Percentiles rank a stretch among this genome's conserved stretches.
These are phyloP conservation scores for Auriscalpium microsporum DNA, from an alignment of 768 basidiomycete genomes.

Conservation along the genomic window DNA sequence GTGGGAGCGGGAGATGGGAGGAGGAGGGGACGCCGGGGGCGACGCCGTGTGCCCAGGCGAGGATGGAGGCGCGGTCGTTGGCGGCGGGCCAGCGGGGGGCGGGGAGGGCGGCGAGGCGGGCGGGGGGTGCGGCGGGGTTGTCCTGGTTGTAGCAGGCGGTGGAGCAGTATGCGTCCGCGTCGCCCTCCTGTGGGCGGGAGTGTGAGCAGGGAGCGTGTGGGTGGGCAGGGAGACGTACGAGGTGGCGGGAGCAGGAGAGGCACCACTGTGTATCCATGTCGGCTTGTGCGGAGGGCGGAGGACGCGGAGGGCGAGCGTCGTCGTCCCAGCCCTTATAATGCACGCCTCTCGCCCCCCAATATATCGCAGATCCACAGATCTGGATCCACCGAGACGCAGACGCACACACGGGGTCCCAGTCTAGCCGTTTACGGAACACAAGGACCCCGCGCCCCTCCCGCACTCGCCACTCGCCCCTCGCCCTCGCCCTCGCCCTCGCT, in stretches of 20 bases:
- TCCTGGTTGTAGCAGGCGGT: conserved; percentile 31
- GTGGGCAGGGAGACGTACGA: conserved; percentile 34
- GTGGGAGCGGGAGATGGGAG: conserved; percentile 15
- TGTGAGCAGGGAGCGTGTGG: conserved; percentile 17
- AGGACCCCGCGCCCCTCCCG: not conserved
- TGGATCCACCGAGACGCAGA: not conserved
- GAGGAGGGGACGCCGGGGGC: conserved; percentile 11
- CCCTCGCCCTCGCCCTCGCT: no score
- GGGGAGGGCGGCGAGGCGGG: conserved; percentile 3
- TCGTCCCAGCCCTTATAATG: no score
- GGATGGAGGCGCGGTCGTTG: conserved; percentile 35
- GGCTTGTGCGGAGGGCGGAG: conserved; percentile 7
- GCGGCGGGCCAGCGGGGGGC: conserved; percentile 18
- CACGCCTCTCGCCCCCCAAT: not conserved
- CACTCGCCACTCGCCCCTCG: no score
- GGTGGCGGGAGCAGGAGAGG: conserved; percentile 50
- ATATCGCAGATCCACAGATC: not conserved
- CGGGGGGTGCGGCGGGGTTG: conserved; percentile 13
- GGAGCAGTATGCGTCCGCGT: conserved; percentile 46
- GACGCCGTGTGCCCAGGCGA: conserved; percentile 29
- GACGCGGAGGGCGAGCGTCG: conserved; percentile 6
- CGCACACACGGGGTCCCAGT: not conserved
- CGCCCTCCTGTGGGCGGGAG: conserved; percentile 24
- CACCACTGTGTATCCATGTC: conserved; percentile 67
- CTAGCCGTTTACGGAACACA: not conserved